A percentile compares a stretch with the other conserved stretches of the same genome.
These are phyloP conservation scores for Penicillium rolfsii DNA, from an alignment of 2,329 filamentous ascomycete species.

Conservation along the genomic window DNA sequence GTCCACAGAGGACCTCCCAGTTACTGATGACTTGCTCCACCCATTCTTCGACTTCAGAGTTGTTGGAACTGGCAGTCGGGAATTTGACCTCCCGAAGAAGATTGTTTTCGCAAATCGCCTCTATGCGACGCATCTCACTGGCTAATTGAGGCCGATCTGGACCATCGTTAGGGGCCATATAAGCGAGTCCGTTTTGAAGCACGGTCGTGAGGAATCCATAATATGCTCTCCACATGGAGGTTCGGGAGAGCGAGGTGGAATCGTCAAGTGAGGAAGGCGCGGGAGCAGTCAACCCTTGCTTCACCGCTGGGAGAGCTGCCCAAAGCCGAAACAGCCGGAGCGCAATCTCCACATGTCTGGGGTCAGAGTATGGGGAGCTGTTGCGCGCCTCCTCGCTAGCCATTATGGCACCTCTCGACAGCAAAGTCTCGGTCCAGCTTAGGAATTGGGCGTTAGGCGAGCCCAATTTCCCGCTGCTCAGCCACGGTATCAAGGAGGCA, in stretches of 20 bases:
- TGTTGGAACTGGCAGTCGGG: conserved; percentile 78
- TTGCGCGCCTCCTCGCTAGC: conserved; percentile 57
- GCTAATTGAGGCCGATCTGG: conserved; percentile 66
- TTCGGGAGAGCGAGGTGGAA: conserved; percentile 31
- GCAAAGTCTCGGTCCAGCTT: conserved; percentile 76
- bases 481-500: conserved; percentile 65
- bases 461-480: conserved; percentile 47
- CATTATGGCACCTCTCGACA: conserved; percentile 75
- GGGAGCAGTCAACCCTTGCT: conserved; percentile 30
- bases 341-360: conserved; percentile 42
- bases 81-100: conserved; percentile 80
- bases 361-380: conserved; percentile 25
- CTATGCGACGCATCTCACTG: conserved; percentile 76
- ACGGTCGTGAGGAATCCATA: conserved; percentile 79
- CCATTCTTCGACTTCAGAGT: conserved; percentile 80
- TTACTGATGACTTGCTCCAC: conserved; percentile 78
- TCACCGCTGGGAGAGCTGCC: conserved; percentile 45
- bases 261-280: conserved; percentile 25
- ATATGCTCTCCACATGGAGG: conserved; percentile 79
- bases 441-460: conserved; percentile 65
- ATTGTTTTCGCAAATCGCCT: conserved; percentile 76
- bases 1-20: conserved; percentile 80
- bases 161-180: conserved; percentile 35
- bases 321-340: conserved; percentile 54
- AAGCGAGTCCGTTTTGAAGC: conserved; percentile 59